Evolutionary conservation across 2,329 filamentous ascomycete species (phyloP).

Genomic region (Botryosphaeria agaves): DNA sequence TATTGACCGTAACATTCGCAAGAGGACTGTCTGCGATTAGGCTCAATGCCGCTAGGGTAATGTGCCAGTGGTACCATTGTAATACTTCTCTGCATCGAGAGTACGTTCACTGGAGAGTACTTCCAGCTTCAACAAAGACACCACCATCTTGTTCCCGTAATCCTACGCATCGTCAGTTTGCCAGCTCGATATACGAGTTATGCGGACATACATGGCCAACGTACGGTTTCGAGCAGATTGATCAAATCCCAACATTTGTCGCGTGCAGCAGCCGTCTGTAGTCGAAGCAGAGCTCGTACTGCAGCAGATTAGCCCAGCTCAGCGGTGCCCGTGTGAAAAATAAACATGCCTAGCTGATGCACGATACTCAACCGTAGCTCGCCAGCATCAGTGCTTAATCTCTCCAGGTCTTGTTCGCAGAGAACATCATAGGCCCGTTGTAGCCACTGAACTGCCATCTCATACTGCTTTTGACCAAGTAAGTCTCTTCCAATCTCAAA

Average conservation of each 20-base stretch:
- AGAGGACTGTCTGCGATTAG: conserved; percentile 26
- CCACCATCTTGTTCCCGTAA: conserved; percentile 44
- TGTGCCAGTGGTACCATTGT: conserved; percentile 13
- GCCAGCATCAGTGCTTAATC: conserved; percentile 38
- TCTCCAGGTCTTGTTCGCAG: conserved; percentile 34
- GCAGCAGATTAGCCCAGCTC: conserved; percentile 10
- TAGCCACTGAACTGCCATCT: conserved; percentile 53
- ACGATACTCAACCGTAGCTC: conserved; percentile 51
- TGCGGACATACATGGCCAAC: too few species aligned
- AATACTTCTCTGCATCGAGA: conserved; percentile 22
- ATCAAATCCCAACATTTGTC: conserved; percentile 40
- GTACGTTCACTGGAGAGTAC: conserved; percentile 32
- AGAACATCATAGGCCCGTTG: conserved; percentile 46
- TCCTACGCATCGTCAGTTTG: conserved; percentile 15
- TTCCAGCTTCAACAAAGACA: conserved; percentile 52
- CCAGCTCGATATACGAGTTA: background rate
- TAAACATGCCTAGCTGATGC: conserved; percentile 30
- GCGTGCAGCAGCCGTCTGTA: conserved; percentile 21
- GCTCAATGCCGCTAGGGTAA: conserved; percentile 4
- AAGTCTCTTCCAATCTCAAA: conserved; percentile 54
- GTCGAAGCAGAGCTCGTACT: conserved; percentile 10
- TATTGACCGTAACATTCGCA: conserved; percentile 41
- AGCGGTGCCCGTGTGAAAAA: too few species aligned
- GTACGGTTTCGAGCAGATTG: conserved; percentile 38
- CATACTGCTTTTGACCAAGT: conserved; percentile 32